Evolutionary conservation across 352 stramenopile genomes (phyloP), one percentile per base, ranked within the genome.

Genomic region (Pythium coloratum): DNA sequence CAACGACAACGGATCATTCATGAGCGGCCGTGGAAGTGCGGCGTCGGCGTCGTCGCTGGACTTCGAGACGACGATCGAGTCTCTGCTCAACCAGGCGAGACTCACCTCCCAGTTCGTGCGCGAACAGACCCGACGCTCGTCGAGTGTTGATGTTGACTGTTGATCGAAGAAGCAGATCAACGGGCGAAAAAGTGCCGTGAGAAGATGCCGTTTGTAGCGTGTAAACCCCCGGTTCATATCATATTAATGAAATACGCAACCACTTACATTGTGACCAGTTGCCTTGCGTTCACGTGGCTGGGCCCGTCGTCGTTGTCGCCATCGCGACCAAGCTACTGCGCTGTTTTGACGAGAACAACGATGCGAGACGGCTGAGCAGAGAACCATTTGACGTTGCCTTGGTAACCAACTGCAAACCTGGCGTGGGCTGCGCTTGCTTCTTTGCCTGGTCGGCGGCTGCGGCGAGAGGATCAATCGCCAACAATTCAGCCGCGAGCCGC

Each of bases 41-140:
- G 78, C 70, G 51, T 84, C 76, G 7, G 87, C 84, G 60, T 86
- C 83, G 28, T 81, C 75, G 20, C 68, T 75, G 18, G 81, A 89
- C 53, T 76, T 91, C 44, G 77, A 92, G 36, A 87, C 82, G 56
- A 88, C 84, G 1, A 90, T 92, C 55, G 82, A 91, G 62, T 90
- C 82, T 49, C 72, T 92, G 62, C 57, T 92, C 51, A 73, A 91
- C 4, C 82, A 89, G 55, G 77, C 78, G 12, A 88, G 81, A 10
- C 76, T 86, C 61, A 92, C 84, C 36, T 92, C 84, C 32, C 75
- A 84, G 32, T 71, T 63, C 20, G 44, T 76, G 20, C 57, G 60
- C 6, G 34, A 69, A 46, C 68, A 73, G 32, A 70, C 33, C n/a
- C 36, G 47, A 34, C 47, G 26, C 20, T 55, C 20, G 55, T 51